Evolutionary conservation across 176 grass and related monocot genomes (phyloP).

Genomic region (Ensete ventricosum): DNA sequence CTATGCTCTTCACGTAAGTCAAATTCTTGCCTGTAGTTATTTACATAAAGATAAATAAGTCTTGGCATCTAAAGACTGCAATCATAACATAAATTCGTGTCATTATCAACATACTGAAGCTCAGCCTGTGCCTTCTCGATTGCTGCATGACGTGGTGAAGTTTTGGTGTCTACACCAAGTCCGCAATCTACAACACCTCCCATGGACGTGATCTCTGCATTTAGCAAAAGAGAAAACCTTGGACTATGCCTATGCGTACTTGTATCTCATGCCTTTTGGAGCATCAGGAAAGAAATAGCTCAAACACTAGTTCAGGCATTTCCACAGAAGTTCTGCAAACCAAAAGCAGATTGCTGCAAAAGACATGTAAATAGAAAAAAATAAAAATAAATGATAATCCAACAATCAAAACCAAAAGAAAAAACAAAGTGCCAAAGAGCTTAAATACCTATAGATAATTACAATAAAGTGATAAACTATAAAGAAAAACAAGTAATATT

Average conservation of each 20-base stretch:
- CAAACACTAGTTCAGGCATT: neutral
- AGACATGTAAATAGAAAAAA: neutral
- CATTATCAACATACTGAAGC: slow-evolving; percentile 43
- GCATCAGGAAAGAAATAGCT: slow-evolving; percentile 20
- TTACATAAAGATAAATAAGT: slow-evolving; percentile 9
- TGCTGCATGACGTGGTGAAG: slow-evolving; percentile 58
- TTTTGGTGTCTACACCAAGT: slow-evolving; percentile 54
- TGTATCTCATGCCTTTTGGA: slow-evolving; percentile 23
- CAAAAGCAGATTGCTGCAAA: neutral
- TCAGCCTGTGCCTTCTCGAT: slow-evolving; percentile 97
- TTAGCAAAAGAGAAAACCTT: slow-evolving; percentile 31
- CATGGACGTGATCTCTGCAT: slow-evolving; percentile 67
- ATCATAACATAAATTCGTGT: slow-evolving; percentile 10
- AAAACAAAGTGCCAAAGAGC: neutral
- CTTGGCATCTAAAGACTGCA: slow-evolving; percentile 9
- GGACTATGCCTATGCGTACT: slow-evolving; percentile 31
- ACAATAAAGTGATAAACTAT: neutral
- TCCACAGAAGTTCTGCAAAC: neutral
- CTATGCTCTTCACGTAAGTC: slow-evolving; percentile 80
- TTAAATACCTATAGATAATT: neutral
- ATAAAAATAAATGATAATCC: neutral
- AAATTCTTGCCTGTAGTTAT: slow-evolving; percentile 73
- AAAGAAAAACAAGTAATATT: no score
- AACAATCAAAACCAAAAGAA: neutral
- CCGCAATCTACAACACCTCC: slow-evolving; percentile 83